phyloP scores from a whole-genome alignment of 2,329 filamentous ascomycete species.

The Epichloe uncinata region DNA sequence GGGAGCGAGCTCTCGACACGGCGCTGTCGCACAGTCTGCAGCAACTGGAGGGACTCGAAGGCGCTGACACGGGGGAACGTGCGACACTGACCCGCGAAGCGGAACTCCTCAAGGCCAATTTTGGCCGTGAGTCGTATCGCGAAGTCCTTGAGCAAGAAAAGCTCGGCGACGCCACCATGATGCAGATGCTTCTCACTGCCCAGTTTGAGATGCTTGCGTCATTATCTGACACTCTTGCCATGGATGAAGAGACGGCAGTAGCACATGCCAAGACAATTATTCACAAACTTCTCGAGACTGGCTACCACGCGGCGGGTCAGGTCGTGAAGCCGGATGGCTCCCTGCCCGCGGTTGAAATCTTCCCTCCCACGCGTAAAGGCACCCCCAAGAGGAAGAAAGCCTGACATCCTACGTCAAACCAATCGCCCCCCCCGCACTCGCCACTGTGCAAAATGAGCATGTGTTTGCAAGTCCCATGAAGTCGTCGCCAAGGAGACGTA shows the following conservation, averaged over 20 bases:
- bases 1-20: conserved; percentile 79
- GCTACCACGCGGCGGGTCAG: conserved; percentile 61
- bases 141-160: conserved; percentile 78
- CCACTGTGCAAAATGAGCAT: conserved; percentile 19
- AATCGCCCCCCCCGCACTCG: conserved; percentile 30
- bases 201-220: conserved; percentile 87
- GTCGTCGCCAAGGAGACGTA: conserved; percentile 69
- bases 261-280: conserved; percentile 66
- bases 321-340: conserved; percentile 81
- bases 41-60: conserved; percentile 51
- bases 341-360: conserved; percentile 46
- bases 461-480: conserved; percentile 44
- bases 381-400: conserved; percentile 63
- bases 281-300: conserved; percentile 62
- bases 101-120: conserved; percentile 71
- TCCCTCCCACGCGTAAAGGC: conserved; percentile 56
- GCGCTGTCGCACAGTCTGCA: conserved; percentile 75
- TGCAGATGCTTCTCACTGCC: conserved; percentile 74
- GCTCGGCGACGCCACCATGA: conserved; percentile 58
- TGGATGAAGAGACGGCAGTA: conserved; percentile 75
- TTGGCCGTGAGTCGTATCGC: conserved; percentile 64
- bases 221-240: conserved; percentile 64
- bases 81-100: conserved; percentile 66
- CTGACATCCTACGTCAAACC: conserved; percentile 28
- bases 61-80: conserved; percentile 45